These are phyloP conservation scores for Phytophthora cryptogea DNA, from an alignment of 352 stramenopile genomes.

Conservation along the genomic window DNA sequence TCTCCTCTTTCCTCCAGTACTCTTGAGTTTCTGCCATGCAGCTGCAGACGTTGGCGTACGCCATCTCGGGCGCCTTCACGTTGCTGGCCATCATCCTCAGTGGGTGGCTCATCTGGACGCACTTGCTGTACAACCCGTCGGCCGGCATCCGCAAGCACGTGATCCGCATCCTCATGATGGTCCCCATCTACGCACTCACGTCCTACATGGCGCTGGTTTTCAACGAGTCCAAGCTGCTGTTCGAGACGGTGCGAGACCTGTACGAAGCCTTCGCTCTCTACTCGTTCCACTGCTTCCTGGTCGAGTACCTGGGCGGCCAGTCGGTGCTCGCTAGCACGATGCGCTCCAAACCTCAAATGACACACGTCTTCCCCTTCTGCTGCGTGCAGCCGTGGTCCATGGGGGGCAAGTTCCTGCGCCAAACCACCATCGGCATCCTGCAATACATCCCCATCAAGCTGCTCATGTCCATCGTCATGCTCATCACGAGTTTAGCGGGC, in stretches of 20 bases:
- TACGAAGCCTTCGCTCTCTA: slow-evolving; percentile 95
- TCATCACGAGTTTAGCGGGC: slow-evolving; percentile 82
- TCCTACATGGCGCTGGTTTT: slow-evolving; percentile 91
- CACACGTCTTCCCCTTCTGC: slow-evolving; percentile 86
- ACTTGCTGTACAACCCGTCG: slow-evolving; percentile 86
- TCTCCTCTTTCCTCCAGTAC: slow-evolving; percentile 8
- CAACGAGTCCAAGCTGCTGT: slow-evolving; percentile 89
- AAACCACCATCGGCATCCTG: slow-evolving; percentile 92
- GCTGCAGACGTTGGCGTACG: slow-evolving; percentile 87
- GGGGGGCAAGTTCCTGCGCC: slow-evolving; percentile 92
- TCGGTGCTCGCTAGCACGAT: slow-evolving; percentile 83
- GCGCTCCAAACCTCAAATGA: slow-evolving; percentile 84
- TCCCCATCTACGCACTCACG: slow-evolving; percentile 92
- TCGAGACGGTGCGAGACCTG: slow-evolving; percentile 91
- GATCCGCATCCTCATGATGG: slow-evolving; percentile 94
- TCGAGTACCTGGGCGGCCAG: slow-evolving; percentile 88
- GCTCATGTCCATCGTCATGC: slow-evolving; percentile 85
- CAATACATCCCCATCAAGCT: slow-evolving; percentile 94
- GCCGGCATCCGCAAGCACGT: slow-evolving; percentile 89
- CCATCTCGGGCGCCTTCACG: slow-evolving; percentile 88
- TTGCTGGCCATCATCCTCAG: slow-evolving; percentile 82
- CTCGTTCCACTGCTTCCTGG: slow-evolving; percentile 93
- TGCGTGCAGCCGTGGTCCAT: slow-evolving; percentile 91
- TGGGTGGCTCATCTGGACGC: slow-evolving; percentile 89
- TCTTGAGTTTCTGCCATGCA: slow-evolving; percentile 64